phyloP scores from a whole-genome alignment of 1,139 yeast species.

The Geotrichum restrictum region DNA sequence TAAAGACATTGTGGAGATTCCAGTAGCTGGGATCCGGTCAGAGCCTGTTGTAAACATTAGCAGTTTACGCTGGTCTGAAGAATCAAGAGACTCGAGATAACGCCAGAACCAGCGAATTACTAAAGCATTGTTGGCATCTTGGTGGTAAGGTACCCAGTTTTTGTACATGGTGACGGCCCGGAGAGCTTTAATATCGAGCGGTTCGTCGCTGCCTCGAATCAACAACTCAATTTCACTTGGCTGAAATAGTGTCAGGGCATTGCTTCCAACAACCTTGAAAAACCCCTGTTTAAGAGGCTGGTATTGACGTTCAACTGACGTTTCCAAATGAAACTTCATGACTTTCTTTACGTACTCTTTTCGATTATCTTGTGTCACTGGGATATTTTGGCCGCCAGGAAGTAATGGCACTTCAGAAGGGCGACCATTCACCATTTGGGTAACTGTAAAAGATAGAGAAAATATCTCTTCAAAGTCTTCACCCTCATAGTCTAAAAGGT shows the following conservation, averaged over 20 bases:
- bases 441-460: slow-evolving; percentile 49
- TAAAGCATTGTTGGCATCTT: slow-evolving; percentile 37
- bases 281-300: slow-evolving; percentile 66
- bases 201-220: slow-evolving; percentile 70
- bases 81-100: slow-evolving; percentile 45
- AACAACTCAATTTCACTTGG: slow-evolving; percentile 78
- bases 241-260: slow-evolving; percentile 70
- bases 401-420: slow-evolving; percentile 45
- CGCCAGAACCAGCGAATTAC: slow-evolving; percentile 84
- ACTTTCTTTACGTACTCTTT: slow-evolving; percentile 59
- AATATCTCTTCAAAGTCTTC: slow-evolving; percentile 46
- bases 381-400: slow-evolving; percentile 50
- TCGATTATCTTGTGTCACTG: slow-evolving; percentile 57
- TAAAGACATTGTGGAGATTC: slow-evolving; percentile 42
- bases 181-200: slow-evolving; percentile 63
- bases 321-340: slow-evolving; percentile 56
- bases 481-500: slow-evolving; percentile 49
- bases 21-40: slow-evolving; percentile 89
- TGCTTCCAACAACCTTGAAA: slow-evolving; percentile 69
- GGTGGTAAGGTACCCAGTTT: slow-evolving; percentile 48
- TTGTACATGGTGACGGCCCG: slow-evolving; percentile 67
- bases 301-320: slow-evolving; percentile 52
- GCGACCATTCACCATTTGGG: slow-evolving; percentile 32
- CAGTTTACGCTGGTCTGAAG: slow-evolving; percentile 54
- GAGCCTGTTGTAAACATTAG: slow-evolving; percentile 83